Conservation (phyloP, 768 basidiomycete genomes). For the Suillus subluteus region DNA sequence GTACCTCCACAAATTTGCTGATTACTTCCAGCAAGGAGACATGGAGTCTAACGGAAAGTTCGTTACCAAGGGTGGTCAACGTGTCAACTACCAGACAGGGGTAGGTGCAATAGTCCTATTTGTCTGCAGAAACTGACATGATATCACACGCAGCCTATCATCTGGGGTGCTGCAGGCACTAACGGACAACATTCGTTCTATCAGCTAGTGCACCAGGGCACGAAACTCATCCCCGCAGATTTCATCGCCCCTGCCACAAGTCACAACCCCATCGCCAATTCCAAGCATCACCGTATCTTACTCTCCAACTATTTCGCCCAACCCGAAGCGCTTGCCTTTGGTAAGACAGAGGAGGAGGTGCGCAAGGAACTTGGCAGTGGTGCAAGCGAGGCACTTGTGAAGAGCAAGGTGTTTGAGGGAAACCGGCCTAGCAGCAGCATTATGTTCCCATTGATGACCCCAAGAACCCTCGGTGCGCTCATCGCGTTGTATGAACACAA, state of each 20-base stretch:
- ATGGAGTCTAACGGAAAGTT: conserved; percentile 99
- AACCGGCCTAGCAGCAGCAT: conserved; percentile 97
- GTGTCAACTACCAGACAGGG: conserved; percentile 95
- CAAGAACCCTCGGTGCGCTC: conserved; percentile 83
- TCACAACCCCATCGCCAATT: conserved; percentile 84
- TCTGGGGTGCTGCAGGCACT: conserved; percentile 98
- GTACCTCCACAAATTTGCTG: conserved; percentile 98
- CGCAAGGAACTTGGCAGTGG: conserved; percentile 64
- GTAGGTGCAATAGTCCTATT: conserved; percentile 48
- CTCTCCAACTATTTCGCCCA: conserved; percentile 99
- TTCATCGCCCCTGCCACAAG: conserved; percentile 90
- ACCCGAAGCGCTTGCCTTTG: conserved; percentile 96
- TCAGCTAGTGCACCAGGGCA: conserved; percentile 94
- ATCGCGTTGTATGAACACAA: conserved; percentile 98
- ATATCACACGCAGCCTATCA: conserved; percentile 71
- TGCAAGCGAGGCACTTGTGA: conserved; percentile 83
- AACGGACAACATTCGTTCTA: conserved; percentile 99
- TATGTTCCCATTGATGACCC: conserved; percentile 91
- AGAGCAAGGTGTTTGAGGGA: conserved; percentile 98
- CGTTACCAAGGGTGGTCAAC: conserved; percentile 90
- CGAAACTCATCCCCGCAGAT: conserved; percentile 89
- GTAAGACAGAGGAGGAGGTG: conserved; percentile 93
- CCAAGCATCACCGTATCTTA: conserved; percentile 96
- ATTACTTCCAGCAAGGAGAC: conserved; percentile 99
- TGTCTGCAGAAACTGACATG: conserved; percentile 4